Evolutionary conservation across 1,284 basidiomycete genomes (phyloP), one percentile per base, ranked within the genome.

Genomic region (Ceratobasidium sp.): DNA sequence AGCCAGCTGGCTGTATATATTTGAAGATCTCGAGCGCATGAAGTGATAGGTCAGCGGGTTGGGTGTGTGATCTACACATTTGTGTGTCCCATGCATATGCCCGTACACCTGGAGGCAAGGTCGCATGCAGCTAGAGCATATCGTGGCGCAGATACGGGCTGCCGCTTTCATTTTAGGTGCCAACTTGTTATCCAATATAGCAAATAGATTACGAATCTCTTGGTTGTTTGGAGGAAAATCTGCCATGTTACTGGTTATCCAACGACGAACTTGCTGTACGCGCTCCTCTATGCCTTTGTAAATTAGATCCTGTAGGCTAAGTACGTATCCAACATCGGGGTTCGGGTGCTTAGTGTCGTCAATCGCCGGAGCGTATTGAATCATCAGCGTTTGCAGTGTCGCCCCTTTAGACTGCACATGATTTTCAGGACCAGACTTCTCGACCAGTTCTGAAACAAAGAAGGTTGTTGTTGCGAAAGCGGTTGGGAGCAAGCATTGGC

Each of bases 171-270:
- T 73, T 2, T 38, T 50, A 33, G 66, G 75, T 17, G 66, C n/a
- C 6, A 68, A 42, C 33, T 33, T 33, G 28, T 71, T 56, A 38
- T 78, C 71, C 17, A 78, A 44, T 23, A 75, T 75, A 15, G 52
- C 66, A 15, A 59, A 23, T 28, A 79, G 68, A 26, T 52, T 52
- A 10, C 59, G 52, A 28, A 80, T 77, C 40, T 79, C 77, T 28
- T 70, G 57, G 17, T 66, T 78, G 40, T 66, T 67, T 0, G 33
- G 12, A 3, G 80, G 76, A 40, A 81, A 76, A 17, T 69, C 68
- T 13, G 62, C 56, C 17, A 74, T 52, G 59, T 81, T 81, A 6
- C 44, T 33, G 17, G 77, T 56, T 2, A 78, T 28, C 80, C 80
- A 81, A 4, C 26, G 33, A 13, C 68, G 54, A 50, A 75, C 79